Conservation (phyloP, 164 flowering plant genomes). For the Vitis riparia region DNA sequence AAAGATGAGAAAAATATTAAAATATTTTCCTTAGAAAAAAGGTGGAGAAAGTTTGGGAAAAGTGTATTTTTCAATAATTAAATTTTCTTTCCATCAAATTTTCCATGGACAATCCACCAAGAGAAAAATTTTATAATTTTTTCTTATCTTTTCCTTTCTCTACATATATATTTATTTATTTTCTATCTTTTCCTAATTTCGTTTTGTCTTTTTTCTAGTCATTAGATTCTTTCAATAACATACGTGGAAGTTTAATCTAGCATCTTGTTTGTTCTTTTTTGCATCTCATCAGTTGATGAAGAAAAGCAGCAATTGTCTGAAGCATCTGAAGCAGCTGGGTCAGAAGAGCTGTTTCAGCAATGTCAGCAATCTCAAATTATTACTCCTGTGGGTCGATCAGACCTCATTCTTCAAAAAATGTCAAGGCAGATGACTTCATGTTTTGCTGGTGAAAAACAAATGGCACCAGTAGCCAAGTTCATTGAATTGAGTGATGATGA, state of each 20-base stretch:
- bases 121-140: no score
- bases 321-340: not conserved
- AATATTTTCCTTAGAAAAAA: no score
- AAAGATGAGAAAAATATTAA: no score
- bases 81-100: no score
- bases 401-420: not conserved
- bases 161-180: not conserved
- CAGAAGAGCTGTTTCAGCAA: not conserved
- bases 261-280: not conserved
- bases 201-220: not conserved
- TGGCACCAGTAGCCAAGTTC: conserved; percentile 5
- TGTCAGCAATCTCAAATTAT: not conserved
- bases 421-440: not conserved
- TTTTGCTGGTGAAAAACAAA: not conserved
- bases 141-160: no score
- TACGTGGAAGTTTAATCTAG: not conserved
- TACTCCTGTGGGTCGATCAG: not conserved
- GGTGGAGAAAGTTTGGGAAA: no score
- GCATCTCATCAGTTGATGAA: not conserved
- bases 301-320: not conserved
- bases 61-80: no score
- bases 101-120: no score
- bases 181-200: not conserved
- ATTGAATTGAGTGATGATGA: conserved; percentile 44
- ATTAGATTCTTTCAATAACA: not conserved